phyloP scores from a whole-genome alignment of 352 stramenopile genomes.

The Blastocystis sp. region DNA sequence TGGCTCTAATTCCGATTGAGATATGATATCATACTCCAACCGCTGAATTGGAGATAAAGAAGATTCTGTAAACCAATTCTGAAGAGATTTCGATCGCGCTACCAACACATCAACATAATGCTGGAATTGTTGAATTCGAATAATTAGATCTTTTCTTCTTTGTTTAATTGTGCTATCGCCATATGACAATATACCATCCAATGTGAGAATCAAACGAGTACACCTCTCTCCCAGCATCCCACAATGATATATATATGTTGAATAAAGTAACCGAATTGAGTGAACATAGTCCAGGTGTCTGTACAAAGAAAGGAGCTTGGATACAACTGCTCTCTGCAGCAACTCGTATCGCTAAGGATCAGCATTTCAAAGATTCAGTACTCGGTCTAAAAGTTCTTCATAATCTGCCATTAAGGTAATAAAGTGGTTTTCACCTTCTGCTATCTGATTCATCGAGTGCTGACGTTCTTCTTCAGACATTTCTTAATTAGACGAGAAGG shows the following conservation, averaged over 20 bases:
- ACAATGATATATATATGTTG: constrained; percentile 28
- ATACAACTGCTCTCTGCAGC: background rate
- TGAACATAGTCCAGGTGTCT: background rate
- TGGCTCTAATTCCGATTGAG: background rate
- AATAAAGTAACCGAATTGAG: constrained; percentile 45
- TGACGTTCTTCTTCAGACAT: background rate
- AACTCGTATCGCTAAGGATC: background rate
- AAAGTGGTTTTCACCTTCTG: background rate
- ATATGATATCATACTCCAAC: background rate
- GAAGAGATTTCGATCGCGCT: background rate
- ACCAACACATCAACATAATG: background rate
- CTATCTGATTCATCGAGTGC: background rate
- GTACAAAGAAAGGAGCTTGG: constrained; percentile 24
- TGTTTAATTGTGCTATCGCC: background rate
- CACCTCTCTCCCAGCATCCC: constrained; percentile 41
- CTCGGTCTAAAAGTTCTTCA: constrained; percentile 17
- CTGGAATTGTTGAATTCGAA: background rate
- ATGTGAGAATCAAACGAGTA: background rate
- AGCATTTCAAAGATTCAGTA: background rate
- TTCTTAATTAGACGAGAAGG: no score
- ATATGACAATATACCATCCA: constrained; percentile 25
- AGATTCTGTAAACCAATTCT: constrained; percentile 24
- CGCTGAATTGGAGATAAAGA: background rate
- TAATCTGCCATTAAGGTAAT: background rate
- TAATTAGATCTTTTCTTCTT: constrained; percentile 3